A percentile compares a stretch with the other conserved stretches of the same genome.
These are phyloP conservation scores for Pyricularia pennisetigena DNA, from an alignment of 2,329 filamentous ascomycete species.

Conservation along the genomic window DNA sequence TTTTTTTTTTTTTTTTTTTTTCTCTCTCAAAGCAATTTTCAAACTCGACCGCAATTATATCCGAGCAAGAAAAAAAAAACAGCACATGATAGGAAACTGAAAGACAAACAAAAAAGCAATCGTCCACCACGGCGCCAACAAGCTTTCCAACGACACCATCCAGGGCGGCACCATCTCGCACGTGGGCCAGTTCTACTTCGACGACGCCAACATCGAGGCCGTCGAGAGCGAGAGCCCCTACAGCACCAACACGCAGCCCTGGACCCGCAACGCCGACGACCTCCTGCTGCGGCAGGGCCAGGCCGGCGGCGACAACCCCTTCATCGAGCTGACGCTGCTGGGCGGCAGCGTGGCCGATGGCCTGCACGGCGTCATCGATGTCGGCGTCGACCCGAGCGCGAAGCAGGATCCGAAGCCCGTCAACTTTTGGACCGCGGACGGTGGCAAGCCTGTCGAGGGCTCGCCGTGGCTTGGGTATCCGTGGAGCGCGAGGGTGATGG, in stretches of 20 bases:
- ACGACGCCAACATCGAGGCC: conserved; percentile 22
- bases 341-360: conserved; percentile 10
- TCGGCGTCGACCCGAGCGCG: conserved; percentile 1
- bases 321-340: conserved; percentile 32
- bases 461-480: conserved; percentile 4
- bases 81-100: neutral
- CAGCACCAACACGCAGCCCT: conserved; percentile 22
- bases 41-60: neutral
- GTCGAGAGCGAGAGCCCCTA: conserved; percentile 26
- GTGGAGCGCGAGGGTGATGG: neutral
- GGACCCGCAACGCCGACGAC: conserved; percentile 18
- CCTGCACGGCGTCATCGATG: conserved; percentile 33
- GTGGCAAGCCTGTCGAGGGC: neutral
- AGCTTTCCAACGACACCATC: conserved; percentile 16
- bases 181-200: conserved; percentile 31
- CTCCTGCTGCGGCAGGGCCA: conserved; percentile 18
- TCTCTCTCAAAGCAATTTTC: neutral
- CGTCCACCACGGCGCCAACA: conserved; percentile 9
- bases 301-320: conserved; percentile 29
- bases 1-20: neutral
- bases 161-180: conserved; percentile 26
- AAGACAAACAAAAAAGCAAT: conserved; percentile 15
- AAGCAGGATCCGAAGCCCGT: neutral
- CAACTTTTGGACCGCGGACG: neutral
- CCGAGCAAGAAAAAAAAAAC: neutral